Base-by-base conservation (phyloP, 306 rosid species). In the Citrullus colocynthis region DNA sequence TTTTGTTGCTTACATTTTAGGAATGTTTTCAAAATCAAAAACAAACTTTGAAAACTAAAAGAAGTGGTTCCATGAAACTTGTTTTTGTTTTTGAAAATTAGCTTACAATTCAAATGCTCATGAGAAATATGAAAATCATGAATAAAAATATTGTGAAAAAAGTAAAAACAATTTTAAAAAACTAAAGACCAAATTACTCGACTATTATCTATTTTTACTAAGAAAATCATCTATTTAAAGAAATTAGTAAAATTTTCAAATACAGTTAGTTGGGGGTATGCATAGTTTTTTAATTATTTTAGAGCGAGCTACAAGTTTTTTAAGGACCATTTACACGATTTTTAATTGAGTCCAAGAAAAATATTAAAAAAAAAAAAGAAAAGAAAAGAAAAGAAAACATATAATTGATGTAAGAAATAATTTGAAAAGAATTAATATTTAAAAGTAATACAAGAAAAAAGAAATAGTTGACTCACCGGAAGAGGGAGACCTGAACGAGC, bases 401-500 rank as follows among this genome's bases (percentile, higher is more conserved):
- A 21, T 8, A 21, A 21, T 58, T 9, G 32, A 58, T 21, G 4
- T 21, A 10, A 58, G 64, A 58, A 10, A 58, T 58, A 3, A 10
- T 20, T 9, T 66, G n/a, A 67, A 18, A 11, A 41, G 4, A 41
- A 39, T 16, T 36, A 2, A 13, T 34, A 41, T 65, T 28, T n/a
- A 66, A 66, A 17, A 17, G 28, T 56, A 66, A 66, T 7, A n/a
- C 5, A 9, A 69, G 55, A 44, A 44, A 13, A 70, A 2, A 0
- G 3, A 44, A 15, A 24, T 6, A 73, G 3, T 18, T 18, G 28
- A 49, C 78, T 4, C 78, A 93, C 98, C 96, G 81, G 85, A 93
- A 93, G 34, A 93, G 91, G 1, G 98, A 91, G 52, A 93, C 97
- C 59, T 91, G 98, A 20, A 91, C 98, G 6, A 93, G 97, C 21